phyloP scores from a whole-genome alignment of 192 early-diverging fungal species.

The Kickxella alabastrina region DNA sequence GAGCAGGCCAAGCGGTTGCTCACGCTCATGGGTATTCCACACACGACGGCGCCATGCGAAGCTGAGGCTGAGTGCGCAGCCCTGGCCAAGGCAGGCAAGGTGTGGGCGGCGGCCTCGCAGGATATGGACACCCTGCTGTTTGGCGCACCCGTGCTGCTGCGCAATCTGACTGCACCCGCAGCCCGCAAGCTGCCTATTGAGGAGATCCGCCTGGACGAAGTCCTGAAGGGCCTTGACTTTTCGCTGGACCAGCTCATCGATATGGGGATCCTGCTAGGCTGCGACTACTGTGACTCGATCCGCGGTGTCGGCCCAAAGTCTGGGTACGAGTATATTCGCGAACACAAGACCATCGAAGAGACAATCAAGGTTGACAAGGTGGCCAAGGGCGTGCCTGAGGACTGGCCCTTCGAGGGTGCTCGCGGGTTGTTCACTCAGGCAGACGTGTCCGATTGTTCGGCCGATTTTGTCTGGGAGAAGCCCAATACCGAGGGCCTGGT shows the following conservation, averaged over 20 bases:
- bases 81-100: constrained; percentile 81
- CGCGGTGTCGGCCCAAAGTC: constrained; percentile 86
- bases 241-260: constrained; percentile 88
- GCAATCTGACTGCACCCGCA: constrained; percentile 92
- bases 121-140: constrained; percentile 99
- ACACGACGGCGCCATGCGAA: constrained; percentile 91
- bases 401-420: constrained; percentile 90
- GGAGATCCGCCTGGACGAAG: constrained; percentile 80
- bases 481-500: constrained; percentile 82
- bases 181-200: constrained; percentile 85
- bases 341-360: constrained; percentile 78
- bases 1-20: constrained; percentile 86
- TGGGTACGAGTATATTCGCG: constrained; percentile 78
- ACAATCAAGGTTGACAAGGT: constrained; percentile 74
- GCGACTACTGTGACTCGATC: constrained; percentile 96
- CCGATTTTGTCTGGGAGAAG: constrained; percentile 64
- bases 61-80: constrained; percentile 98
- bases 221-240: constrained; percentile 73
- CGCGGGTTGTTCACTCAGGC: constrained; percentile 82
- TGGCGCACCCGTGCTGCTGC: constrained; percentile 79
- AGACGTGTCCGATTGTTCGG: constrained; percentile 64
- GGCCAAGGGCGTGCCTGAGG: constrained; percentile 74
- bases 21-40: constrained; percentile 90
- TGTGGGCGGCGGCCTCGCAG: constrained; percentile 93
- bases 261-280: constrained; percentile 93